A percentile compares a stretch with the other conserved stretches of the same genome.
These are phyloP conservation scores for Lagerstroemia speciosa DNA, from an alignment of 345 rosid genomes.

Conservation along the genomic window DNA sequence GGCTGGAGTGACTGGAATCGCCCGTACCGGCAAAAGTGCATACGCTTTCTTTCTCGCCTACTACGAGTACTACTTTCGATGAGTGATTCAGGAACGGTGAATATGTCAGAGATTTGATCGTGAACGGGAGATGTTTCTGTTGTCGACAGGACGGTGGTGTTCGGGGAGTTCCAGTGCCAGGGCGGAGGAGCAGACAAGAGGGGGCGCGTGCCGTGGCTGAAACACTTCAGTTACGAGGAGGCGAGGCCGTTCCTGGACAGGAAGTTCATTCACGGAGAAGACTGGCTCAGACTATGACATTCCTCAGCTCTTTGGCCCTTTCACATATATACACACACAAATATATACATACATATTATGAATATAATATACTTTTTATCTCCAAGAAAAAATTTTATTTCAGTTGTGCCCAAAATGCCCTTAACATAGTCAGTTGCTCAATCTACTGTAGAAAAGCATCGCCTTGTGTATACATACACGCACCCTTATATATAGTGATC, in stretches of 20 bases:
- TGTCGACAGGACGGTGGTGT: slow-evolving; percentile 52
- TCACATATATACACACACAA: background rate
- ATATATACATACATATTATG: background rate
- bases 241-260: slow-evolving; percentile 44
- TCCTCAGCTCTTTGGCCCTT: background rate
- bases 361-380: background rate
- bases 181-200: slow-evolving; percentile 71
- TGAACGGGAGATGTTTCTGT: background rate
- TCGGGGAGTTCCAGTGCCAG: slow-evolving; percentile 71
- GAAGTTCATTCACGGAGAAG: slow-evolving; percentile 57
- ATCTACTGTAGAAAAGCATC: too few species aligned
- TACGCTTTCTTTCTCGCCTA: background rate
- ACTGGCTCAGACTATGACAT: slow-evolving; percentile 65
- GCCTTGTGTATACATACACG: too few species aligned
- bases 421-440: too few species aligned
- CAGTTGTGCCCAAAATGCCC: too few species aligned
- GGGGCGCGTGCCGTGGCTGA: slow-evolving; percentile 62
- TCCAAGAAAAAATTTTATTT: background rate
- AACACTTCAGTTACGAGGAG: slow-evolving; percentile 36
- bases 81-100: background rate
- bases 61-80: background rate
- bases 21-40: slow-evolving; percentile 49
- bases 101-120: background rate
- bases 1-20: slow-evolving; percentile 90
- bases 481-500: too few species aligned